Evolutionary conservation across 2,329 filamentous ascomycete species (phyloP), one percentile per base, ranked within the genome.

Genomic region (Phaeoacremonium minimum): DNA sequence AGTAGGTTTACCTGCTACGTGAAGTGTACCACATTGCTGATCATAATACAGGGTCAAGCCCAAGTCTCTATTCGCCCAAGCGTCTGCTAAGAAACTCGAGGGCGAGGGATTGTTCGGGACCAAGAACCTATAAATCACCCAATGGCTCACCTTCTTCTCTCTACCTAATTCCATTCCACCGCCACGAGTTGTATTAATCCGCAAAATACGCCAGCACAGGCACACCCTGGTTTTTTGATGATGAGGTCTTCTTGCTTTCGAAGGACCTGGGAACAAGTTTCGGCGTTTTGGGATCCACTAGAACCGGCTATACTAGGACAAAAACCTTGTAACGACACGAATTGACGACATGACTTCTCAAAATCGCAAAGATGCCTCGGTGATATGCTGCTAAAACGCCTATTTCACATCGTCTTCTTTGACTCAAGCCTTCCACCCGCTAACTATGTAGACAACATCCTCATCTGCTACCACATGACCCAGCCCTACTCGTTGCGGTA

Each of bases 401-500:
- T 65, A 83, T 37, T n/a, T n/a, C n/a, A n/a, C n/a, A n/a, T n/a
- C n/a, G n/a, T n/a, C n/a, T n/a, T n/a, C n/a, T n/a, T n/a, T n/a
- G n/a, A n/a, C n/a, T n/a, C n/a, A n/a, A n/a, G 79, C 79, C 56
- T 73, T 75, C 69, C 75, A 83, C 30, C 68, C 77, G 48, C 73
- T 82, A 36, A 80, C 73, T 54, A 84, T 83, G 51, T 80, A 81
- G 34, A 83, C 79, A 14, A 83, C 79, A 52, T 83, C 80, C 57
- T 83, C 79, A 45, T 84, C 80, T 3, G 73, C 65, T 30, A 98
- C 90, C 11, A 78, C 53, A 70, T 98, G 93, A 6, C 78, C 71
- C 52, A 98, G 62, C 2, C 93, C 94, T 26, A 96, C 91, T 44
- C 93, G 73, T 70, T 98, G 93, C 22, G 94, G 93, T 22, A 97